phyloP scores from a whole-genome alignment of 176 grass and related monocot species.

The Chloris gayana region DNA sequence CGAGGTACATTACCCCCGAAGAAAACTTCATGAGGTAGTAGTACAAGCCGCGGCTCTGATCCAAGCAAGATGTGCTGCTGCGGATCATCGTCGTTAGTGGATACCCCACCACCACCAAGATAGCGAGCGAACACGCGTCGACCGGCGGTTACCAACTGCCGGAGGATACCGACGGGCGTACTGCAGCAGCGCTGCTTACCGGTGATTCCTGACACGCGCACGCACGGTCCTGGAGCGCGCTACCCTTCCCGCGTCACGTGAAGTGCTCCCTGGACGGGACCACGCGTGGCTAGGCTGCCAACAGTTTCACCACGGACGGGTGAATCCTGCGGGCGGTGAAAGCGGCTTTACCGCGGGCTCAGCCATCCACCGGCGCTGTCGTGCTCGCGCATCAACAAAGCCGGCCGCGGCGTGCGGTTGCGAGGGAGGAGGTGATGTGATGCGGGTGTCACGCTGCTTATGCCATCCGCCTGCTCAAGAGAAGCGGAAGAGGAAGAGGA shows the following conservation, averaged over 20 bases:
- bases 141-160: neutral
- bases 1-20: no score
- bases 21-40: no score
- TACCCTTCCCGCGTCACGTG: neutral
- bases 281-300: neutral
- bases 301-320: neutral
- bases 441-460: neutral
- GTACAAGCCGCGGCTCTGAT: neutral
- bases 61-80: neutral
- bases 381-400: neutral
- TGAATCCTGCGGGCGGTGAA: no score
- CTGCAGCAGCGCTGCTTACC: neutral
- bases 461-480: neutral
- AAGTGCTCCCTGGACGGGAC: neutral
- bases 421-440: neutral
- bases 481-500: neutral
- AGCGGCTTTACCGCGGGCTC: no score
- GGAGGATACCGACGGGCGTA: neutral
- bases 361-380: no score
- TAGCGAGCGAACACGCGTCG: neutral
- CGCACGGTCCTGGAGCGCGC: no score
- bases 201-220: no score
- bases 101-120: neutral
- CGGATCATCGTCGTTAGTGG: neutral
- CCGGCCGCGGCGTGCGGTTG: neutral